Base-by-base conservation (phyloP, 1,139 yeast species). In the Blastobotrys proliferans region DNA sequence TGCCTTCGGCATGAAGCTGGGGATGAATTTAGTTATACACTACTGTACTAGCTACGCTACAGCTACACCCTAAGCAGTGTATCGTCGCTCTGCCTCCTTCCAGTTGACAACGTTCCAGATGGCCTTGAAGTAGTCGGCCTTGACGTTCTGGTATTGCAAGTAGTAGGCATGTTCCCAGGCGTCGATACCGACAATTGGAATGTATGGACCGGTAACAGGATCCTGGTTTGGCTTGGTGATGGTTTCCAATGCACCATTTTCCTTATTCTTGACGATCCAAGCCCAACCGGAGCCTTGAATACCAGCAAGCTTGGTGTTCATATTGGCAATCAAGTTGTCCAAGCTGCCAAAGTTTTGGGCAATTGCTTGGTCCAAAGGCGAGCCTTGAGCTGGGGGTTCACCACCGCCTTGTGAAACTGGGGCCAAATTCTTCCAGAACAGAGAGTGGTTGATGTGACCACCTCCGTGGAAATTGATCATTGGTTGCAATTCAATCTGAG, bases 161-260 rank as follows among this genome's bases (percentile, higher is more conserved):
- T 90, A 90, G 74, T 88, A 90, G 44, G 97, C 97, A 63, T 90
- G 97, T 69, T 90, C 97, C 97, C 97, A 90, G 50, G 97, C 97
- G 62, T 90, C 97, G 64, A 90, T 86, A 43, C 96, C 97, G 49
- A 90, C 76, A 66, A 90, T 73, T 40, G 97, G 96, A 44, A 79
- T 74, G 62, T 77, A 74, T 24, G 77, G 72, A 32, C 87, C 83
- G 39, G 83, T 74, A 30, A 85, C 87, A 32, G 95, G 84, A 68
- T 90, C 97, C 69, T 90, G 97, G 74, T 90, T 90, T 56, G 79
- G 74, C 56, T 90, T 85, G 62, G 90, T 86, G 50, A 87, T 84
- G 46, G 90, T 84, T 55, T 86, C 95, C 60, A 90, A 67, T 40
- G 81, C 77, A 55, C 92, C 92, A 57, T 83, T 85, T 55, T 77